Conservation (phyloP, 495 filamentous ascomycete species). For the Xeromyces bisporus region DNA sequence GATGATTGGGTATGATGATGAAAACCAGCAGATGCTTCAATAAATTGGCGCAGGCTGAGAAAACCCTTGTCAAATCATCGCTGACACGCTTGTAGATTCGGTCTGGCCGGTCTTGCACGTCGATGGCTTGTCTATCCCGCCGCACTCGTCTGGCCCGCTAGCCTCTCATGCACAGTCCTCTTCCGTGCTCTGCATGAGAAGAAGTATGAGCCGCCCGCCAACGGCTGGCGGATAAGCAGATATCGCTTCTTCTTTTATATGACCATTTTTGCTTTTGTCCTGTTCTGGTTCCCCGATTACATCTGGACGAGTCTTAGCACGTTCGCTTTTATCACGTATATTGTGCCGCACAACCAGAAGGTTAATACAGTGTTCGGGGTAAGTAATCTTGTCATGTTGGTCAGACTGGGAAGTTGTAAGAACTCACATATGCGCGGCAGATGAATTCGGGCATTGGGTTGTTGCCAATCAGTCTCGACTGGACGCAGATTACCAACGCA, state of each 20-base stretch:
- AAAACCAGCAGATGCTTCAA: not conserved
- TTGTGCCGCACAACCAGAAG: slow-evolving; percentile 38
- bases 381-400: slow-evolving; percentile 64
- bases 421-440: slow-evolving; percentile 50
- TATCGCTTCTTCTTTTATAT: slow-evolving; percentile 39
- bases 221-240: slow-evolving; percentile 38
- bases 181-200: slow-evolving; percentile 30
- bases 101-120: slow-evolving; percentile 45
- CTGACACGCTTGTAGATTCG: slow-evolving; percentile 11
- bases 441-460: slow-evolving; percentile 60
- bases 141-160: slow-evolving; percentile 19
- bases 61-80: not conserved
- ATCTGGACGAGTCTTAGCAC: slow-evolving; percentile 50
- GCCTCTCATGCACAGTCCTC: slow-evolving; percentile 13
- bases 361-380: slow-evolving; percentile 52
- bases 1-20: slow-evolving; percentile 34
- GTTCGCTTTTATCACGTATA: slow-evolving; percentile 47
- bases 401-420: slow-evolving; percentile 55
- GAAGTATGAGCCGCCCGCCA: slow-evolving; percentile 22
- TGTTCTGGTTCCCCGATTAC: slow-evolving; percentile 63
- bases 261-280: slow-evolving; percentile 29
- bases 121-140: slow-evolving; percentile 41
- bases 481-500: slow-evolving; percentile 29
- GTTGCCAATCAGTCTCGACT: slow-evolving; percentile 64
- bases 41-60: too few relatives aligned